Conservation (phyloP, 2,329 filamentous ascomycete species). For the Dactylellina cionopaga region DNA sequence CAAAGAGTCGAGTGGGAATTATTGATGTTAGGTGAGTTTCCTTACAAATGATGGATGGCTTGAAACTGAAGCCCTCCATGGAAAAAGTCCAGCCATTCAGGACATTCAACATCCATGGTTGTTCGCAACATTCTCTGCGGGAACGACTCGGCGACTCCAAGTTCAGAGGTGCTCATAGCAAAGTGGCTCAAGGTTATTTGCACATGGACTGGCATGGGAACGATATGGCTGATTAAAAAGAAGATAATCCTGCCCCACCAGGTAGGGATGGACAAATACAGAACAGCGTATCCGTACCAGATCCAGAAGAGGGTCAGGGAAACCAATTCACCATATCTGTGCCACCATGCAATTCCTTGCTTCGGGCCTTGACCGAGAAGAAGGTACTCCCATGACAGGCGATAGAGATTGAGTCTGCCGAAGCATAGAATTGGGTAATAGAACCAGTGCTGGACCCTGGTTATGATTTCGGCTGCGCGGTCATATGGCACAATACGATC, state of each 20-base stretch:
- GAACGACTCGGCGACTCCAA: constrained; percentile 85
- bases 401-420: constrained; percentile 87
- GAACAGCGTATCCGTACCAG: constrained; percentile 84
- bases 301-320: constrained; percentile 85
- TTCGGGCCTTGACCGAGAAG: constrained; percentile 75
- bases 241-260: constrained; percentile 76
- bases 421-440: constrained; percentile 85
- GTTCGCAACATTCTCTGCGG: constrained; percentile 90
- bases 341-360: constrained; percentile 83
- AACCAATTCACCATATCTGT: constrained; percentile 79
- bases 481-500: constrained; percentile 83
- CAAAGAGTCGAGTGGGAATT: neutral
- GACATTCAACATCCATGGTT: constrained; percentile 92
- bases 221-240: constrained; percentile 80
- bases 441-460: constrained; percentile 80
- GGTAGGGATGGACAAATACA: constrained; percentile 77
- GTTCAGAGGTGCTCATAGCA: constrained; percentile 88
- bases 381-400: constrained; percentile 81
- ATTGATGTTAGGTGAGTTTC: neutral
- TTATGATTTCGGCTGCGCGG: constrained; percentile 73
- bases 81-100: constrained; percentile 86
- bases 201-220: constrained; percentile 82
- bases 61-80: constrained; percentile 91
- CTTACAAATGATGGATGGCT: constrained; percentile 57
- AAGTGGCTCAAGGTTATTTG: constrained; percentile 94